Evolutionary conservation across 768 basidiomycete genomes (phyloP), one percentile per base, ranked within the genome.

Genomic region (Podaxis sp.): DNA sequence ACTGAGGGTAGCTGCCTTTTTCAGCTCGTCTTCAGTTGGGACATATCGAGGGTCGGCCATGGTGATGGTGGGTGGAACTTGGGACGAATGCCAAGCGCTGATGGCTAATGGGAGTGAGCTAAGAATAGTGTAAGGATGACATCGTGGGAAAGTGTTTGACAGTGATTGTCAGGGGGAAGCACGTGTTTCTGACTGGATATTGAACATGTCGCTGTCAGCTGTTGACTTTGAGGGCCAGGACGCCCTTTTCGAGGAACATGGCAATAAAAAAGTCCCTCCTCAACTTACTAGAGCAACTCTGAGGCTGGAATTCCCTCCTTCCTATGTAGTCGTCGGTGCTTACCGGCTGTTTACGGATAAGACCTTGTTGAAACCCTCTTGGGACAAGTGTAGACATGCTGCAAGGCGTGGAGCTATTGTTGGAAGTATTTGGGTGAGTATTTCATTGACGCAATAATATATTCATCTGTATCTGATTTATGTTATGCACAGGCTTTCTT

Each of bases 371-470:
- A 76, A 79, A 26, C 93, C 94, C 3, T 87, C 90, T 7, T 93
- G 95, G 92, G 77, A 90, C 69, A 95, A 93, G 75, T 92, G 93
- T 71, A 84, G 80, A 65, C 89, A 96, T 74, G 95, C 90, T 0
- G 83, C 84, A 1, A 70, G 81, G 52, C 78, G 94, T 19, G 95
- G 95, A 0, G 76, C 83, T 0, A 73, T 83, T 15, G 88, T 93
- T 44, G 94, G 89, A 0, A 70, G 82, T 0, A 72, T 83, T 36
- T 94, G 92, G 92, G 92, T 89, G 68, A 42, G 82, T 75, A 19
- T 11, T 13, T 22, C 40, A 26, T 33, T 33, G 33, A 33, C 33
- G 2, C 33, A 44, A 8, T 46, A 17, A n/a, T 46, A 28, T 56
- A 40, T n/a, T 30, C 12, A 30, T n/a, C 51, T 42, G 28, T 49